These are phyloP conservation scores for Fusarium cicatricum DNA, from an alignment of 2,329 filamentous ascomycete genomes.

Conservation along the genomic window DNA sequence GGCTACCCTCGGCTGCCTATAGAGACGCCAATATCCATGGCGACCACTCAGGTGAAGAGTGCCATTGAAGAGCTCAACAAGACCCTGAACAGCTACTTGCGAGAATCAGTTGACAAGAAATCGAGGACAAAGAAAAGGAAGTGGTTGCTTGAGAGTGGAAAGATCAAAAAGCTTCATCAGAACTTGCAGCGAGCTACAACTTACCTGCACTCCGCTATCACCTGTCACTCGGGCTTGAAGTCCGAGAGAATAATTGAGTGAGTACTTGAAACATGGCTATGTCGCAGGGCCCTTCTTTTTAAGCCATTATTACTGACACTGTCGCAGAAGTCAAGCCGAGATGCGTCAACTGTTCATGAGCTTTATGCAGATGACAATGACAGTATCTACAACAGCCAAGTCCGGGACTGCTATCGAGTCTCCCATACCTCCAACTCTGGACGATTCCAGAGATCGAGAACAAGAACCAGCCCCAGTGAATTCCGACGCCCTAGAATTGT, in stretches of 20 bases:
- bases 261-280: not conserved
- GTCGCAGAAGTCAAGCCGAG: not conserved
- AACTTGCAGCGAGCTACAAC: not conserved
- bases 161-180: not conserved
- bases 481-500: not conserved
- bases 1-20: too few relatives aligned
- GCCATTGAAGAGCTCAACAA: not conserved
- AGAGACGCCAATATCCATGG: not conserved
- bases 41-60: not conserved
- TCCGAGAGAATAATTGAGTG: not conserved
- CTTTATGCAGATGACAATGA: not conserved
- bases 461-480: not conserved
- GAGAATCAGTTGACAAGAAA: not conserved
- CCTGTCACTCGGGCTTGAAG: not conserved
- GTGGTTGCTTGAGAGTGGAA: not conserved
- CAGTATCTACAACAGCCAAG: not conserved
- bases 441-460: not conserved
- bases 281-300: not conserved
- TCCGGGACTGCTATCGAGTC: not conserved
- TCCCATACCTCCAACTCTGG: not conserved
- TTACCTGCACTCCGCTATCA: not conserved
- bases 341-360: not conserved
- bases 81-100: not conserved
- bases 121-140: not conserved
- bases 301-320: not conserved